Base-by-base conservation (phyloP, 495 filamentous ascomycete species). In the Hypoxylon fuscum region DNA sequence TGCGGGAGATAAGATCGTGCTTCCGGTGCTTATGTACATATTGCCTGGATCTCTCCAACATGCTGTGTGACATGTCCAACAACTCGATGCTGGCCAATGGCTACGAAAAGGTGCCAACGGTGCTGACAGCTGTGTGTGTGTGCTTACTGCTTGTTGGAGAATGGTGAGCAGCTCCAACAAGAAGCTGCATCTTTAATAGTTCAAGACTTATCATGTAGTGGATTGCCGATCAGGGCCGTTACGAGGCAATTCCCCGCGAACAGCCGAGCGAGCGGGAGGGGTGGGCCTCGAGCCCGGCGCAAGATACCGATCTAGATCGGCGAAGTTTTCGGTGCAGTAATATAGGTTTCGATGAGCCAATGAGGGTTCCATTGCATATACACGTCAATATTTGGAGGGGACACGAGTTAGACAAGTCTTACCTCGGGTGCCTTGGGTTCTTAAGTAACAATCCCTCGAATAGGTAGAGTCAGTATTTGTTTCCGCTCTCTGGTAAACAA, bases 11-110 rank as follows among this genome's bases (percentile, higher is more conserved):
- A 37, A 45, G 62, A 51, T 50, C 17, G 27, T 47, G 62, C 50
- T 65, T 65, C 56, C 62, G 62, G 29, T 43, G 55, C 23, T 59
- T 42, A 38, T 45, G 49, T 43, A 49, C 23, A 55, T 42, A 38
- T 45, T 50, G 22, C 55, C 42, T 59, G 20, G 23, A 25, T 54
- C 25, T 55, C 62, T 60, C 55, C 40, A 56, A 55, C 14, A 60
- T 51, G 62, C 35, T 42, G 55, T 66, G 62, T 51, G 45, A 66
- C 62, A 56, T 56, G 38, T 51, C 45, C 18, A 52, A 51, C 23
- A 44, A 41, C 43, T 49, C n/a, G 14, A 55, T 25, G 25, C 50
- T 40, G 29, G 29, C 54, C 61, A 59, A 53, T 55, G 17, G 49
- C 3, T 38, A 45, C 21, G 34, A 44, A 52, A 37, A 51, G 51